phyloP scores from a whole-genome alignment of 306 rosid species.

The Corylus americana region DNA sequence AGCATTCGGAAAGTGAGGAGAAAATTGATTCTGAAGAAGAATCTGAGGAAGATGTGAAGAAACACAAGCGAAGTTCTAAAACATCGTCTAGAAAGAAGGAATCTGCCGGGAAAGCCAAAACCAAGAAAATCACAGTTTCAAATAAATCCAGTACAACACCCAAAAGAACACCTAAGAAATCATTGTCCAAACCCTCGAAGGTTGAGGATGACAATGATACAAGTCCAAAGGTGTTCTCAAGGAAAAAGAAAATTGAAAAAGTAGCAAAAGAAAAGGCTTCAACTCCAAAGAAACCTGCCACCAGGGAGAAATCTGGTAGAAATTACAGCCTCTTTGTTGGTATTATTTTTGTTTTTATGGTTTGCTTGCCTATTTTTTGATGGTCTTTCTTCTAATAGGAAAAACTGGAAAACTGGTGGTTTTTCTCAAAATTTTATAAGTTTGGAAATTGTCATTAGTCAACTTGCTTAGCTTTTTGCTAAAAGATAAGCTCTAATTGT shows the following conservation, averaged over 20 bases:
- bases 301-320: constrained; percentile 79
- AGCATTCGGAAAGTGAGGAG: constrained; percentile 70
- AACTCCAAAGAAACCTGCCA: constrained; percentile 51
- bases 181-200: constrained; percentile 44
- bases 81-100: constrained; percentile 61
- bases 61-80: constrained; percentile 43
- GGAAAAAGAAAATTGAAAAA: constrained; percentile 72
- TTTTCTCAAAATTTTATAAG: constrained; percentile 9
- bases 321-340: constrained; percentile 15
- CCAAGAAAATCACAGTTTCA: constrained; percentile 45
- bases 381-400: neutral
- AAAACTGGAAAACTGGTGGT: neutral
- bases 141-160: constrained; percentile 53
- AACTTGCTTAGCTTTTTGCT: constrained; percentile 5
- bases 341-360: constrained; percentile 15
- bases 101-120: constrained; percentile 55
- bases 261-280: constrained; percentile 47
- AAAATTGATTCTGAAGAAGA: constrained; percentile 70
- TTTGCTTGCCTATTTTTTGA: neutral
- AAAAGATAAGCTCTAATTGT: neutral
- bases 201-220: constrained; percentile 58
- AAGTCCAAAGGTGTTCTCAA: constrained; percentile 82
- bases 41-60: constrained; percentile 55
- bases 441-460: neutral
- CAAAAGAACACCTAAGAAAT: constrained; percentile 52